A percentile compares a stretch with the other conserved stretches of the same genome.
phyloP scores from a whole-genome alignment of 129 eudicot genomes.

The Flaveria sonorensis region DNA sequence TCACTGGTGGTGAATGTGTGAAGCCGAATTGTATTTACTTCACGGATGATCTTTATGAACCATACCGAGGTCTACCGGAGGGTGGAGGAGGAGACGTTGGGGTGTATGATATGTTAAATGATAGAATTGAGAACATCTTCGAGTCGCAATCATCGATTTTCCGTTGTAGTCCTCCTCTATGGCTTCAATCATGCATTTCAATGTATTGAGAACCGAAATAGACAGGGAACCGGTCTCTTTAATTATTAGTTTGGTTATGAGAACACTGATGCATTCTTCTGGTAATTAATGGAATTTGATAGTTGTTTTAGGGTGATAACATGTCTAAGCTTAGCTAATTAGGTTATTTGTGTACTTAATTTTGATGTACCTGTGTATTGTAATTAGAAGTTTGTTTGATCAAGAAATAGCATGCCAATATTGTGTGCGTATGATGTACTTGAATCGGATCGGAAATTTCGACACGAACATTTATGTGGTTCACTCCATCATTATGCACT shows the following conservation, averaged over 20 bases:
- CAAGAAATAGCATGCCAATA: not conserved
- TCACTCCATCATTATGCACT: no score
- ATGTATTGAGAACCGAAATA: no score
- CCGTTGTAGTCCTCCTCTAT: conserved; percentile 26
- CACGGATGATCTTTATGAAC: conserved; percentile 38
- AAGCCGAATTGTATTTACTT: conserved; percentile 27
- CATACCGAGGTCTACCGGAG: conserved; percentile 21
- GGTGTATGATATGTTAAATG: conserved; percentile 28
- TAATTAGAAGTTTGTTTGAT: not conserved
- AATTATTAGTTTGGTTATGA: no score
- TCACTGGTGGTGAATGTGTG: conserved; percentile 14
- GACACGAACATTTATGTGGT: no score
- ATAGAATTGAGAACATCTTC: conserved; percentile 18
- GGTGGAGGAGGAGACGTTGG: conserved; percentile 38
- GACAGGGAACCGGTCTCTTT: no score
- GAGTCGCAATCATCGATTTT: conserved; percentile 6
- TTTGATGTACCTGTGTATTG: not conserved
- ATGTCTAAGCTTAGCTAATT: not conserved
- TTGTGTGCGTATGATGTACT: no score
- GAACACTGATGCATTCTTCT: not conserved
- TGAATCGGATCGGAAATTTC: no score
- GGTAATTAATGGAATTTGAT: not conserved
- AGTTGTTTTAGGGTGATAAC: not conserved
- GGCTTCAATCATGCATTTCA: conserved; percentile 25
- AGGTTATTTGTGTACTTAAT: not conserved